phyloP scores from a whole-genome alignment of 768 basidiomycete species.

The Termitomyces sp. region DNA sequence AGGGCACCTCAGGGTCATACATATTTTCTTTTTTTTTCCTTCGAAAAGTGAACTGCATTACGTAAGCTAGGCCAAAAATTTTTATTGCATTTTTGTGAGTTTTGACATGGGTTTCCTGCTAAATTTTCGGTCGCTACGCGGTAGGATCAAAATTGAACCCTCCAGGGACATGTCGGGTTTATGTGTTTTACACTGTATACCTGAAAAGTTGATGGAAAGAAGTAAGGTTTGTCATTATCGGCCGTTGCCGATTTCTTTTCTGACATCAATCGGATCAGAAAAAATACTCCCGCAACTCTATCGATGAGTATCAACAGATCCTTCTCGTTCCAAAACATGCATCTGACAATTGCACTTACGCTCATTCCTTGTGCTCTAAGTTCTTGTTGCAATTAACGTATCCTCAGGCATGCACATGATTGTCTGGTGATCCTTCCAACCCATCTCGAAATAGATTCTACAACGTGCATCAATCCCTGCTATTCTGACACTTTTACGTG shows the following conservation, averaged over 20 bases:
- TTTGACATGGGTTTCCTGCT: no score
- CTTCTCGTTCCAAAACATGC: neutral
- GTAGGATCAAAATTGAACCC: no score
- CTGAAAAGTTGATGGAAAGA: neutral
- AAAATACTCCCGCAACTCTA: neutral
- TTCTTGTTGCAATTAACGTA: neutral
- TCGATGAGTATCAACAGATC: neutral
- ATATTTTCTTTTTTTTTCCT: no score
- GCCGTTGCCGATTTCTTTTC: neutral
- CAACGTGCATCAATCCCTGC: neutral
- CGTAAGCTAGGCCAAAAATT: no score
- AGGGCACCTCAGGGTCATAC: no score
- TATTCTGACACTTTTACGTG: neutral
- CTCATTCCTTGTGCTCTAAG: neutral
- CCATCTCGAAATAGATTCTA: neutral
- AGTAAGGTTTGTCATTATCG: neutral
- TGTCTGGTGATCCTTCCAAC: neutral
- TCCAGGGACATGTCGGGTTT: no score
- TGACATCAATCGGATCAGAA: neutral
- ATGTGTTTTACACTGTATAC: no score
- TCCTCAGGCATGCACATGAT: neutral
- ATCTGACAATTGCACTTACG: neutral
- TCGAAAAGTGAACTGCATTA: no score
- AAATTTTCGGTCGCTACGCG: no score
- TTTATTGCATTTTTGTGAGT: no score